Base-by-base conservation (phyloP, 169 alveolate species). In the Plasmodium reichenowi region DNA sequence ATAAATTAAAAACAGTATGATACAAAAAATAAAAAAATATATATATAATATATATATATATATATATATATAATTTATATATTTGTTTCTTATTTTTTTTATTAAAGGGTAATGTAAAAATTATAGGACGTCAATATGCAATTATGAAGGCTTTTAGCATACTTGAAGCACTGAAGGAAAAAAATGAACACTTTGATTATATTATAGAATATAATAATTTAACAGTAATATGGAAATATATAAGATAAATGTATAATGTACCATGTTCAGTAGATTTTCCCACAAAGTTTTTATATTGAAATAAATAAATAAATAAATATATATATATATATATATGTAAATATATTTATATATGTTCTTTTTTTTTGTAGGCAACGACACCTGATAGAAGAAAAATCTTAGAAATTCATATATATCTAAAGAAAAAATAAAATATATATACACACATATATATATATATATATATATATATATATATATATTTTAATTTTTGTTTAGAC, bases 91-190 rank as follows among this genome's bases (percentile, higher is more conserved):
- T n/a, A 2, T 15, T 59, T 74, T 62, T 60, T 17, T 5, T 74
- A 20, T 70, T 38, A 9, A 26, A 78, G 89, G 72, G 78, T 50
- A 26, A 54, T 4, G 80, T 78, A 12, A 67, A 78, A 78, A 78
- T 78, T 8, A 29, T 66, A 54, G 89, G 73, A 3, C 64, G 78
- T 22, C 70, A 78, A 3, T 59, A 78, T 78, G 89, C 80, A 64
- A 78, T 78, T 22, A 10, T n/a, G 29, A 66, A 66, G 22, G 89
- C 89, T n/a, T 43, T 78, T 70, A 78, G 62, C 20, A 60, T 78
- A 8, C 76, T 78, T 7, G 89, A 78, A 70, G 62, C 24, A 10
- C 32, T 78, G 38, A 78, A 66, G 22, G 64, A 32, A 12, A 43
- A 75, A 52, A 47, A 22, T 15, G 15, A 9, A 32, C 7, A 78